These are phyloP conservation scores for Thymus mandschuricus DNA, from an alignment of 257 asterid species.

Conservation along the genomic window DNA sequence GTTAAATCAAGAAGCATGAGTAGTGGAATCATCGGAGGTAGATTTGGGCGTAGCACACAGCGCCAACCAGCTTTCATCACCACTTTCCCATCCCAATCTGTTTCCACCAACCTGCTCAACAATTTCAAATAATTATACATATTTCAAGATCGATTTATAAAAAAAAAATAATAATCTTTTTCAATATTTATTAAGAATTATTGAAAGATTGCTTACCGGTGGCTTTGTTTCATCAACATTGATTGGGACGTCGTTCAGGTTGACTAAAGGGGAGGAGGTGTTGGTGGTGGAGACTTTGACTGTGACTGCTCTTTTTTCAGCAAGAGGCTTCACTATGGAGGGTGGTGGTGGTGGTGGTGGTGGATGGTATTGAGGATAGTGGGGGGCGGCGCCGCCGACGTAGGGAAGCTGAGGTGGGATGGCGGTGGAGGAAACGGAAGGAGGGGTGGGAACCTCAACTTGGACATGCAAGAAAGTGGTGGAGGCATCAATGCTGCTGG, in stretches of 20 bases:
- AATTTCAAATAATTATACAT: no score
- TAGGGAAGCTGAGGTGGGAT: slow-evolving; percentile 56
- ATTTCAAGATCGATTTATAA: no score
- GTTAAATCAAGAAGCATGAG: slow-evolving; percentile 39
- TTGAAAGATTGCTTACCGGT: slow-evolving; percentile 2
- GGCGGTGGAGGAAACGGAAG: slow-evolving; percentile 84
- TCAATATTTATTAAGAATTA: no score
- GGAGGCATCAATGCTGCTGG: not conserved
- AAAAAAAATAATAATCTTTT: no score
- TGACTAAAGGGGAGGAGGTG: slow-evolving; percentile 38
- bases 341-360: slow-evolving; percentile 38
- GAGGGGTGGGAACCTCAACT: slow-evolving; percentile 86
- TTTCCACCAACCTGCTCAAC: slow-evolving; percentile 14
- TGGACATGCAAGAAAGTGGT: slow-evolving; percentile 44
- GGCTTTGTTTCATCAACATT: slow-evolving; percentile 37
- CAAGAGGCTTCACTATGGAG: slow-evolving; percentile 81
- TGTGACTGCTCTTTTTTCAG: slow-evolving; percentile 72
- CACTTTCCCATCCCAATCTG: slow-evolving; percentile 31
- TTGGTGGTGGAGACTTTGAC: slow-evolving; percentile 58
- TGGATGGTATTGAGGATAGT: slow-evolving; percentile 26
- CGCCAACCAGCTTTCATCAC: slow-evolving; percentile 61
- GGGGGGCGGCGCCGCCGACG: not conserved
- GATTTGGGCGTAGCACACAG: slow-evolving; percentile 54
- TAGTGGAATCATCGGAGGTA: slow-evolving; percentile 52
- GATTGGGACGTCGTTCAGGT: slow-evolving; percentile 55